Base-by-base conservation (phyloP, 805 yeast genomes). In the Sugiyamaella qingdaonensis region DNA sequence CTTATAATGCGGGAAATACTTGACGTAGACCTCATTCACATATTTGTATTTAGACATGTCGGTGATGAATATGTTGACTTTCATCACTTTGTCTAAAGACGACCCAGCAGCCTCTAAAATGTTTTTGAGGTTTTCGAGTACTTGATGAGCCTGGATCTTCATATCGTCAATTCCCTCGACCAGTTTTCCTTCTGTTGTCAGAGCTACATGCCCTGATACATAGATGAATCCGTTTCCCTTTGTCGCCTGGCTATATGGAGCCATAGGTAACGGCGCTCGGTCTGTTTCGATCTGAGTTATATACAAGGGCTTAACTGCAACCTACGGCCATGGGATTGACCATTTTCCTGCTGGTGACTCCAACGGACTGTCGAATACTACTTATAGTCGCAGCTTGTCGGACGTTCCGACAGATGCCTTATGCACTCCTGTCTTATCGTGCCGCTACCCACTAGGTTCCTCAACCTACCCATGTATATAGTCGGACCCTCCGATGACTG, bases 151-250 rank as follows among this genome's bases (percentile, higher is more conserved):
- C 29, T 60, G 59, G 24, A 48, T 61, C 53, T 52, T 54, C 36
- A 83, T 84, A 58, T 82, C 78, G 36, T 86, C 95, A 58, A 79
- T 79, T 37, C 86, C 95, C 58, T 80, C 80, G 61, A 88, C 78
- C 55, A 84, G 84, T 69, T 81, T 81, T 2, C 85, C 68, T 31
- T 62, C 90, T 41, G 88, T 76, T 31, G 90, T 87, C 77, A 79
- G 80, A 51, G 96, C 96, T 59, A 89, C 81, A 72, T 89, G 96
- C 49, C 97, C 97, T 48, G 95, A 87, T 49, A 90, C 88, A 68
- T 85, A 90, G 67, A 90, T 70, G 69, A 88, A 82, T 53, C 94
- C 89, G 69, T 86, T 87, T 59, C 81, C 92, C 71, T 85, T 88
- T 69, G 88, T 79, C 46, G 96, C 96, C 70, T 90, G 97, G 27